phyloP scores from a whole-genome alignment of 495 filamentous ascomycete species.

The Ramalina intermedia region DNA sequence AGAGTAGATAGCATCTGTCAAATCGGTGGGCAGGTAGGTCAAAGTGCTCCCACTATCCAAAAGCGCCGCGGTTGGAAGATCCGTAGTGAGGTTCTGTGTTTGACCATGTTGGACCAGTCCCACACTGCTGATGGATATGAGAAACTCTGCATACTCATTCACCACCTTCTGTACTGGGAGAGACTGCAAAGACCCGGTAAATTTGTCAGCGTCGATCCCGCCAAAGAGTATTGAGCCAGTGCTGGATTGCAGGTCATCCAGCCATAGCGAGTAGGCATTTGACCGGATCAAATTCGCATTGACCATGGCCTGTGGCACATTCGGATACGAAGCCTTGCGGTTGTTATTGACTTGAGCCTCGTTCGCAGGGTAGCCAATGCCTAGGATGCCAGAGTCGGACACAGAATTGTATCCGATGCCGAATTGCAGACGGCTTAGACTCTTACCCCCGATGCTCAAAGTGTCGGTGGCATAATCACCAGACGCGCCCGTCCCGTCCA shows the following conservation, averaged over 20 bases:
- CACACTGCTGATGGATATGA: slow-evolving; percentile 64
- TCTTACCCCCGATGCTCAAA: slow-evolving; percentile 48
- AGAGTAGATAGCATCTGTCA: slow-evolving; percentile 50
- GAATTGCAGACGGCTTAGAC: slow-evolving; percentile 59
- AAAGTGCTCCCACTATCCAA: slow-evolving; percentile 89
- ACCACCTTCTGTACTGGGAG: slow-evolving; percentile 55
- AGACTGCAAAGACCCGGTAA: slow-evolving; percentile 48
- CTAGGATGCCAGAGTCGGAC: slow-evolving; percentile 68
- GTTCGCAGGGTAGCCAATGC: slow-evolving; percentile 76
- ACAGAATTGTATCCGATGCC: slow-evolving; percentile 67
- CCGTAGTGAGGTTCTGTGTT: slow-evolving; percentile 26
- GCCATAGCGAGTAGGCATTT: slow-evolving; percentile 61
- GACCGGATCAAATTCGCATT: slow-evolving; percentile 56
- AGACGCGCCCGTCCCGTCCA: slow-evolving; percentile 63
- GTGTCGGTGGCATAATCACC: slow-evolving; percentile 81
- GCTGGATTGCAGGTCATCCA: slow-evolving; percentile 43
- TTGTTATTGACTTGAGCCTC: slow-evolving; percentile 61
- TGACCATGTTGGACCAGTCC: slow-evolving; percentile 31
- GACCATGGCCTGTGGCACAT: slow-evolving; percentile 64
- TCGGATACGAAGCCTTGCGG: slow-evolving; percentile 49
- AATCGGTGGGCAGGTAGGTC: slow-evolving; percentile 64
- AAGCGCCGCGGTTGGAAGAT: slow-evolving; percentile 48
- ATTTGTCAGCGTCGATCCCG: slow-evolving; percentile 75
- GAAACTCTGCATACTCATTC: slow-evolving; percentile 54
- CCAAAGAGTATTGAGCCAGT: slow-evolving; percentile 83